Conservation (phyloP, 2,329 filamentous ascomycete genomes). For the Penicillium sp. region DNA sequence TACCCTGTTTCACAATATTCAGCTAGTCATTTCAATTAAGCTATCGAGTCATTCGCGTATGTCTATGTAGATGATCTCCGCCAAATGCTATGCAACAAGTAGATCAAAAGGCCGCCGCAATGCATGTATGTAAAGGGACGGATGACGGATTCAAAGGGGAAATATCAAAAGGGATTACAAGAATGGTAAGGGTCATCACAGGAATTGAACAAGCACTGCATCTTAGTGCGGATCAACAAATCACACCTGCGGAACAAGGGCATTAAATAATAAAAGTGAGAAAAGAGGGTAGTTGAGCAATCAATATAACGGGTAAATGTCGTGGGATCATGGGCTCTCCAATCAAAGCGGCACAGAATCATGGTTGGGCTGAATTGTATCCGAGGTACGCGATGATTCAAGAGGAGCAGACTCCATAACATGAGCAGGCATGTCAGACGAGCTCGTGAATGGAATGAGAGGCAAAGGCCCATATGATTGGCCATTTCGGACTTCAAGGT, state of each 20-base stretch:
- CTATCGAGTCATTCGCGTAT: neutral
- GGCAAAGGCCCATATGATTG: conserved; percentile 42
- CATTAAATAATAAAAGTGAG: conserved; percentile 5
- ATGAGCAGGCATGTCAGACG: conserved; percentile 32
- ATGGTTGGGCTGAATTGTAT: conserved; percentile 3
- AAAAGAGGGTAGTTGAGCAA: conserved; percentile 7
- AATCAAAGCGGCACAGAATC: neutral
- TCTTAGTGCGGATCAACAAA: neutral
- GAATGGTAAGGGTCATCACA: conserved; percentile 13
- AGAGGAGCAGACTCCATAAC: conserved; percentile 20
- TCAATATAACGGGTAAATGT: conserved; percentile 6
- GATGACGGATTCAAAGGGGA: conserved; percentile 10
- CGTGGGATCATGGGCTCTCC: conserved; percentile 3
- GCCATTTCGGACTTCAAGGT: conserved; percentile 39
- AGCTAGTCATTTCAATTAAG: neutral
- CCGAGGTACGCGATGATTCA: neutral
- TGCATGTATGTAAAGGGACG: conserved; percentile 17
- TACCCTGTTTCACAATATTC: conserved; percentile 12
- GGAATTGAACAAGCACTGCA: neutral
- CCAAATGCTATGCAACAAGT: conserved; percentile 29
- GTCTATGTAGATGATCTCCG: conserved; percentile 31
- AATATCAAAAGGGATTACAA: conserved; percentile 21
- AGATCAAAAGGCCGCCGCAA: conserved; percentile 23
- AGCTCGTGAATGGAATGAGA: conserved; percentile 34
- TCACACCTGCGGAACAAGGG: neutral